Evolutionary conservation across 1,284 basidiomycete species (phyloP), one percentile per base, ranked within the genome.

Genomic region (Ceratobasidium sp.): DNA sequence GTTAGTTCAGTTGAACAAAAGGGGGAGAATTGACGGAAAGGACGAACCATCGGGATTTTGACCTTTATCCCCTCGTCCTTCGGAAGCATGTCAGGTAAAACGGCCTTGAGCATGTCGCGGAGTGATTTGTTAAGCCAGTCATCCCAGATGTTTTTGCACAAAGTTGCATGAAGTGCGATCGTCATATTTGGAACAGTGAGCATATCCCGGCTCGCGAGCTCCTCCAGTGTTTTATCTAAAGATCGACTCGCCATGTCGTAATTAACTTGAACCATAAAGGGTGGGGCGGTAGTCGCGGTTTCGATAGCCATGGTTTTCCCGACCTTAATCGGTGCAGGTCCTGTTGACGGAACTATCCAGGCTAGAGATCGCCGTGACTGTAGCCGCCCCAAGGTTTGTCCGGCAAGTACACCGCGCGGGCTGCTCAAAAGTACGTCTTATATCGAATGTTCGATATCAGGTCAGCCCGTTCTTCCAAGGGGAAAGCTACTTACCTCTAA

Each of bases 91-190:
- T 68, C 11, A 6, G 46, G 66, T 13, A 54, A 29, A 29, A 2
- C 15, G 7, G 34, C 9, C 19, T 8, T n/a, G 9, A 68, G 49
- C n/a, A 68, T 32, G 7, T 68, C 34, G 2, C 15, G 5, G 19
- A 54, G 19, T 2, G 66, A 32, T n/a, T 11, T 19, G 34, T 68
- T 68, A 8, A 68, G 66, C 66, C 66, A 68, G 22, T 11, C 66
- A 40, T 68, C 66, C 66, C 66, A 68, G 13, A 68, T n/a, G 29
- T 37, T 68, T 37, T 68, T 68, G 32, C 25, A 34, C 37, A 68
- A 37, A 54, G 22, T 44, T 8, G 2, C 66, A 54, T 68, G 49
- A 40, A 68, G 46, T 11, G 66, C 66, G 11, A 68, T 29, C 44
- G 49, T 54, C 3, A 68, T 37, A n/a, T 49, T 68, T 3, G 66